Conservation (phyloP, 805 yeast genomes). For the Candida nitratophila region DNA sequence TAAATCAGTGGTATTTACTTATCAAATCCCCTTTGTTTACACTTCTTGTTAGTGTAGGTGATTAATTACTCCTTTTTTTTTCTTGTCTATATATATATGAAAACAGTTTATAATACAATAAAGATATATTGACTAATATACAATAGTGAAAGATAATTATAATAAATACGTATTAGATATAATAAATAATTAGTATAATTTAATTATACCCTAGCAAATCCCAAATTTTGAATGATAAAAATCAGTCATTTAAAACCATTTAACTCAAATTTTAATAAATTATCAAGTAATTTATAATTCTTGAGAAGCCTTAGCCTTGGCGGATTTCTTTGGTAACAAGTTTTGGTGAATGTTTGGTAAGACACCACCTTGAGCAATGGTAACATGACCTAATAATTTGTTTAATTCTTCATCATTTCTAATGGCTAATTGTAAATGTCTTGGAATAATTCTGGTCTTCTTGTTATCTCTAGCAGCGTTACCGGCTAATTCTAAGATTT, state of each 20-base stretch:
- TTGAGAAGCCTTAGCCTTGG: conserved; percentile 50
- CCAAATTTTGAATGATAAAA: not conserved
- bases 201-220: not conserved
- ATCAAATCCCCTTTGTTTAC: no score
- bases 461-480: conserved; percentile 98
- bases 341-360: conserved; percentile 94
- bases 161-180: not conserved
- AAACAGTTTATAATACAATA: not conserved
- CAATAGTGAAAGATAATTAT: not conserved
- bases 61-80: no score
- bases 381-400: conserved; percentile 86
- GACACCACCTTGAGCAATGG: conserved; percentile 99
- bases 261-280: not conserved
- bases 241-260: not conserved
- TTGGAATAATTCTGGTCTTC: conserved; percentile 98
- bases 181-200: not conserved
- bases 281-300: conserved; percentile 36
- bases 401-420: conserved; percentile 98
- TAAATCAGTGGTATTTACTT: no score
- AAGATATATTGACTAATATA: conserved; percentile 1
- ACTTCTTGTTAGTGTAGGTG: no score
- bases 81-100: no score
- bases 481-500: conserved; percentile 96
- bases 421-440: conserved; percentile 97
- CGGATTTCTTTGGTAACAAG: conserved; percentile 64